phyloP scores from a whole-genome alignment of 2,329 filamentous ascomycete species.

The Fusarium beomiforme region DNA sequence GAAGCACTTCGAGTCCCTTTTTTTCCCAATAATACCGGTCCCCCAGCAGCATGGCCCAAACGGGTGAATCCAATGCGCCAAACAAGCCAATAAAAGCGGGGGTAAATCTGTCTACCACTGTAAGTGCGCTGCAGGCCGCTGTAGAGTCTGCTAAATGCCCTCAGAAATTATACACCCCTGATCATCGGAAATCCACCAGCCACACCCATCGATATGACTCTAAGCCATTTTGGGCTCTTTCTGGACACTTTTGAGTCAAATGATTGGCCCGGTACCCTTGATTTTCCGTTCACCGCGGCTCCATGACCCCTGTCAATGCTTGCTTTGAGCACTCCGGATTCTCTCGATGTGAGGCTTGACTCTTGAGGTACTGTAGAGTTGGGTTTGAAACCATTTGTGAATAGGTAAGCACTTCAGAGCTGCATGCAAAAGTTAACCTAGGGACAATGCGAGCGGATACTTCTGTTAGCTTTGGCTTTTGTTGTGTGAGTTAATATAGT shows the following conservation, averaged over 20 bases:
- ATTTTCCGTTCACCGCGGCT: constrained; percentile 45
- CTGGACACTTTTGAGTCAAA: constrained; percentile 8
- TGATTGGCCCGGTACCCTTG: constrained; percentile 44
- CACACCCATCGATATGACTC: constrained; percentile 28
- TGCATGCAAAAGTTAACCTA: background rate
- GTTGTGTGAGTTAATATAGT: background rate
- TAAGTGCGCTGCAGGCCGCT: constrained; percentile 27
- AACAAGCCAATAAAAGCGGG: constrained; percentile 32
- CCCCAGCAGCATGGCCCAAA: constrained; percentile 28
- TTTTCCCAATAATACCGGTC: constrained; percentile 41
- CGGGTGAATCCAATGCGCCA: constrained; percentile 36
- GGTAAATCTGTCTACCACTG: constrained; percentile 9
- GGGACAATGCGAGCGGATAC: background rate
- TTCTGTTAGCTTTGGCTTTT: background rate
- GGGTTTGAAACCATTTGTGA: background rate
- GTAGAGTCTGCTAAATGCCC: constrained; percentile 10
- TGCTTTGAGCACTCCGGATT: constrained; percentile 33
- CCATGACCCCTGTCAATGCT: constrained; percentile 29
- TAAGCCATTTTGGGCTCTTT: constrained; percentile 44
- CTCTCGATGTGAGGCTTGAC: constrained; percentile 24
- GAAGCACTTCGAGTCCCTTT: constrained; percentile 43
- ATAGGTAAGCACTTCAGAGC: background rate
- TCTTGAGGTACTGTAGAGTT: background rate
- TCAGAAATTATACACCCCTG: constrained; percentile 18
- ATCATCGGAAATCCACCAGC: constrained; percentile 28